Evolutionary conservation across 2,329 filamentous ascomycete genomes (phyloP).

Genomic region (Fusarium sp.): DNA sequence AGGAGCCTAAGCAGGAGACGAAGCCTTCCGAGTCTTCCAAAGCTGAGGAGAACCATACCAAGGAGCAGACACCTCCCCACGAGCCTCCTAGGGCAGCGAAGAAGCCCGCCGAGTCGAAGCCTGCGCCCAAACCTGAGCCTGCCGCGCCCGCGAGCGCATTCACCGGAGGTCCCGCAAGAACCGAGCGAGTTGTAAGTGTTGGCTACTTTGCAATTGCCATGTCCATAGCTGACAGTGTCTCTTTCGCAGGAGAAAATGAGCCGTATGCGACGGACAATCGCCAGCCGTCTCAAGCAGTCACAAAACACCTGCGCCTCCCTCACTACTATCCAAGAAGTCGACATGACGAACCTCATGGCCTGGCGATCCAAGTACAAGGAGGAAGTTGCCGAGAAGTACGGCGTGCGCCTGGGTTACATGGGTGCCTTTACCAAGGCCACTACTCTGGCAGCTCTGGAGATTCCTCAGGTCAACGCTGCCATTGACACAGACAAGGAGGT

Average conservation of each 20-base stretch:
- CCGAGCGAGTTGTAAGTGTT: slow-evolving; percentile 35
- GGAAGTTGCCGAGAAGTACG: slow-evolving; percentile 43
- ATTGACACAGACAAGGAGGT: slow-evolving; percentile 68
- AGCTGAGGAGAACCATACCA: slow-evolving; percentile 22
- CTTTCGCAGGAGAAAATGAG: slow-evolving; percentile 53
- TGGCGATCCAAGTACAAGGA: slow-evolving; percentile 73
- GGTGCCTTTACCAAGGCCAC: slow-evolving; percentile 81
- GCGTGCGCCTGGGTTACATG: slow-evolving; percentile 71
- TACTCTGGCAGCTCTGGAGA: slow-evolving; percentile 72
- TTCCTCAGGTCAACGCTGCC: slow-evolving; percentile 77
- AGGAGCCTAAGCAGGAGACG: slow-evolving; percentile 35
- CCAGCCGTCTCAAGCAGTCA: slow-evolving; percentile 73
- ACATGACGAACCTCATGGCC: slow-evolving; percentile 74
- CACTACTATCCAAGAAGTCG: slow-evolving; percentile 63
- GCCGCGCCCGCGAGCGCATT: slow-evolving; percentile 9
- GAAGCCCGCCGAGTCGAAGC: slow-evolving; percentile 29
- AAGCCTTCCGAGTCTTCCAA: slow-evolving; percentile 15
- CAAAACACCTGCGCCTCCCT: slow-evolving; percentile 76
- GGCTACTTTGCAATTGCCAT: rapidly evolving
- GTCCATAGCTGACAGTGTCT: not conserved
- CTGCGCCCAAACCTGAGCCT: slow-evolving; percentile 24
- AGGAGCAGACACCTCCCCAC: slow-evolving; percentile 24
- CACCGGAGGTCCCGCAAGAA: slow-evolving; percentile 15
- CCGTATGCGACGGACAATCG: slow-evolving; percentile 81
- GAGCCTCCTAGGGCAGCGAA: slow-evolving; percentile 27